Evolutionary conservation across 176 grass and related monocot species (phyloP).

Genomic region (Hsuehochloa calcarea): DNA sequence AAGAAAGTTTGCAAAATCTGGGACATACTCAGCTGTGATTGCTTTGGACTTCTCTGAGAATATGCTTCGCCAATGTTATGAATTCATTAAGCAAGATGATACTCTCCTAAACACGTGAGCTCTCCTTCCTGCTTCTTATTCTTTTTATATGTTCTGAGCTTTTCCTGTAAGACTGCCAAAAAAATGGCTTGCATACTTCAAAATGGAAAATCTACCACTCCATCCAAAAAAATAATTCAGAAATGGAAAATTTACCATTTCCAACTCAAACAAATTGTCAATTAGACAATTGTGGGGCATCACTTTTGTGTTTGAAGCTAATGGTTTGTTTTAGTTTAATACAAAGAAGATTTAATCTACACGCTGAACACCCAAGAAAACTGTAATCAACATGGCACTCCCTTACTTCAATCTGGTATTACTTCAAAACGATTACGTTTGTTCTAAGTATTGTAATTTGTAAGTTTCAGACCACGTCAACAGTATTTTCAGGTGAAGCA

Average conservation of each 20-base stretch:
- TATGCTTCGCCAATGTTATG: constrained; percentile 94
- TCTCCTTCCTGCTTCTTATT: constrained; percentile 19
- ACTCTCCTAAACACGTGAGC: constrained; percentile 67
- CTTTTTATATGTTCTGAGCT: neutral
- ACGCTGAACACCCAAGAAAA: neutral
- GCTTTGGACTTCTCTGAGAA: constrained; percentile 97
- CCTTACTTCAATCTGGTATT: neutral
- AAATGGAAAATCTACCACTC: neutral
- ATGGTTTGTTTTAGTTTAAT: neutral
- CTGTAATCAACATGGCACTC: neutral
- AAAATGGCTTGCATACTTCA: neutral
- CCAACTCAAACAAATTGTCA: neutral
- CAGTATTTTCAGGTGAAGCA: too few species aligned
- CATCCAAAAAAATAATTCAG: too few species aligned
- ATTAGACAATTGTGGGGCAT: neutral
- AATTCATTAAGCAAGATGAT: constrained; percentile 80
- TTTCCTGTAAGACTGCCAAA: neutral
- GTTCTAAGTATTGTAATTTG: neutral
- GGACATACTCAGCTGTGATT: constrained; percentile 76
- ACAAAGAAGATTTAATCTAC: neutral
- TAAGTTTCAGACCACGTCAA: too few species aligned
- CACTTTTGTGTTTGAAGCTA: neutral
- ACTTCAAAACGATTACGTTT: neutral
- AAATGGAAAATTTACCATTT: neutral
- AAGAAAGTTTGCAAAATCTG: constrained; percentile 85